A percentile compares a stretch with the other conserved stretches of the same genome.
These are phyloP conservation scores for Pleurotus giganteus DNA, from an alignment of 768 basidiomycete genomes.

Conservation along the genomic window DNA sequence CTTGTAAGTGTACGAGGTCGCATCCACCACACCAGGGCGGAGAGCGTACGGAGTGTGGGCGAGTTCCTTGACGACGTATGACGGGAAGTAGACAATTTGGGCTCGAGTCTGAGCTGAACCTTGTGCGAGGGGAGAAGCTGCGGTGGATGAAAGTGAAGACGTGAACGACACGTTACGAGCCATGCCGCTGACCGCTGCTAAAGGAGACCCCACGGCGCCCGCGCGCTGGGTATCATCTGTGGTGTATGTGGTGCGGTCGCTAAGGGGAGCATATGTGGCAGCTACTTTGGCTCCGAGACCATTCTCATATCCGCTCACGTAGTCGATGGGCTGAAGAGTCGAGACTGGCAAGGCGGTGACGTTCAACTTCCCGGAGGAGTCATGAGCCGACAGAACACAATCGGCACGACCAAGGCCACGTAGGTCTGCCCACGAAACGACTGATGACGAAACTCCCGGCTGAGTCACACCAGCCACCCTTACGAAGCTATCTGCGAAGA, in stretches of 20 bases:
- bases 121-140: not conserved
- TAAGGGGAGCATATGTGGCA: constrained; percentile 5
- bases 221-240: not conserved
- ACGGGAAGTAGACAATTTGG: constrained; percentile 5
- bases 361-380: not conserved
- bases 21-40: not conserved
- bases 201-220: not conserved
- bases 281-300: constrained; percentile 1
- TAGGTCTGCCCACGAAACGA: constrained; percentile 5
- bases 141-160: not conserved
- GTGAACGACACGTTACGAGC: constrained; percentile 4
- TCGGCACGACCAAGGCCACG: constrained; percentile 1
- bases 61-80: constrained; percentile 1
- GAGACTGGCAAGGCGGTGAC: not conserved
- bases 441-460: not conserved
- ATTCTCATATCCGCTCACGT: not conserved
- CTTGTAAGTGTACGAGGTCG: not conserved
- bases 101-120: not conserved
- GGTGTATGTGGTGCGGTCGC: constrained; percentile 4
- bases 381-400: not conserved
- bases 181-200: not conserved
- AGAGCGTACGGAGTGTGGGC: not conserved
- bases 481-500: constrained; percentile 3
- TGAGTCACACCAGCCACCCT: constrained; percentile 2
- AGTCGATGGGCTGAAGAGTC: constrained; percentile 3